Evolutionary conservation across 2,329 filamentous ascomycete genomes (phyloP), one percentile per base, ranked within the genome.

Genomic region (Venturia aucupariae): DNA sequence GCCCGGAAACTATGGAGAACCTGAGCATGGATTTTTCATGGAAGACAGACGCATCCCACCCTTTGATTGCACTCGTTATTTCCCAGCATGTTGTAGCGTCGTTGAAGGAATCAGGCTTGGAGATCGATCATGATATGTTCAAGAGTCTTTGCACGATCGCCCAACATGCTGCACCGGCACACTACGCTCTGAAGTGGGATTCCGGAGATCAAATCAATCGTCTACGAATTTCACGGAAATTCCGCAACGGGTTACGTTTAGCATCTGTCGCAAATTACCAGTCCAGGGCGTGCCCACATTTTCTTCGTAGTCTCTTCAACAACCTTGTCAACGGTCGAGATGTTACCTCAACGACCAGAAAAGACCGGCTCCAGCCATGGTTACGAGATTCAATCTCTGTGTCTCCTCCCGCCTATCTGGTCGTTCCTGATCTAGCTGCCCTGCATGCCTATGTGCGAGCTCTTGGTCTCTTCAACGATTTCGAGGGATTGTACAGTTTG

Each of bases 381-480:
- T 3, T 22, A 48, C 35, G 7, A 35, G n/a, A 30, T 10, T 41
- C 8, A 4, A 7, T 10, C 3, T 41, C 22, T 30, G 22, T 27
- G 11, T 42, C 32, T 19, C 32, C 19, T 10, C 51, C 24, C 22
- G 11, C 27, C 24, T 11, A 82, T 1, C 73, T 80, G 8, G 74
- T 78, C 44, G 72, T 77, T 15, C 75, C 86, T 13, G 72, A 73
- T 11, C 79, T 81, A 7, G 74, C 74, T 24, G 73, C 80, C 44
- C 70, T 85, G 1, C 84, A 88, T 68, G 76, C 78, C 2, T 88
- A 89, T 70, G 80, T 91, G 71, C 80, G 86, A 59, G 80, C 84
- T 0, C 76, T 91, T 27, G 87, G 83, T 0, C 80, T 82, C 62
- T 73, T 85, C n/a, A 81, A 81, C 42, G 84, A 90, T 67, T 78